phyloP scores from a whole-genome alignment of 306 rosid species.

The Casuarina equisetifolia region DNA sequence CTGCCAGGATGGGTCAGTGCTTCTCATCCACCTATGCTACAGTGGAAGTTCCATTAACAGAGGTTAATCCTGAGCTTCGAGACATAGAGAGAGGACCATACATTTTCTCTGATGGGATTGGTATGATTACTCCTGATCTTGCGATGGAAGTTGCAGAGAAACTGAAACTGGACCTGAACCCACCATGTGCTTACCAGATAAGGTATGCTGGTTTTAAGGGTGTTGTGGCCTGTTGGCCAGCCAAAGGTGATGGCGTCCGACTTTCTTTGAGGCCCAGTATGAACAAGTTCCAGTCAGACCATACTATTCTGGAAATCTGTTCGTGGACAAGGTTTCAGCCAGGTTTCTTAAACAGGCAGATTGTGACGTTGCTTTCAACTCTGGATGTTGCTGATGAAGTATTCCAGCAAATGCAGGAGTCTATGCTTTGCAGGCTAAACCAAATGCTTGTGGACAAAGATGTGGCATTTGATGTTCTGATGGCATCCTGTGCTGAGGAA shows the following conservation, averaged over 20 bases:
- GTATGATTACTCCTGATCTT: conserved; percentile 77
- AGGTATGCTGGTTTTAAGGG: conserved; percentile 91
- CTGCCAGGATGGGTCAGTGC: conserved; percentile 91
- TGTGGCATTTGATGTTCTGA: conserved; percentile 73
- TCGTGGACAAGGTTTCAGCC: conserved; percentile 93
- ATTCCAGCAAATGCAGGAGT: conserved; percentile 82
- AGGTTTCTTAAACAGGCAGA: conserved; percentile 83
- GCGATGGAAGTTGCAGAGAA: conserved; percentile 74
- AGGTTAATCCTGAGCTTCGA: conserved; percentile 43
- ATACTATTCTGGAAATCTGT: conserved; percentile 71
- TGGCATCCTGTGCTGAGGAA: conserved; percentile 76
- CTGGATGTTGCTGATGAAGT: conserved; percentile 58
- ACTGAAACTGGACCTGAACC: conserved; percentile 52
- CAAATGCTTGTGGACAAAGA: conserved; percentile 60
- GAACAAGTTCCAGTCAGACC: conserved; percentile 62
- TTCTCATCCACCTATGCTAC: conserved; percentile 94
- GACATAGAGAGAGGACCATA: conserved; percentile 62
- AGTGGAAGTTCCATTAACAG: conserved; percentile 51
- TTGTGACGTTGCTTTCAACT: conserved; percentile 69
- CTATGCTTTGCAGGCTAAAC: conserved; percentile 59
- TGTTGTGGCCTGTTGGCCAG: conserved; percentile 83
- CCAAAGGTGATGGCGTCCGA: conserved; percentile 49
- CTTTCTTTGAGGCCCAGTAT: conserved; percentile 75
- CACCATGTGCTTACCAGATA: conserved; percentile 83
- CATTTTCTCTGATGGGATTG: conserved; percentile 83